phyloP scores from a whole-genome alignment of 495 filamentous ascomycete species.

The Coniosporium apollinis region DNA sequence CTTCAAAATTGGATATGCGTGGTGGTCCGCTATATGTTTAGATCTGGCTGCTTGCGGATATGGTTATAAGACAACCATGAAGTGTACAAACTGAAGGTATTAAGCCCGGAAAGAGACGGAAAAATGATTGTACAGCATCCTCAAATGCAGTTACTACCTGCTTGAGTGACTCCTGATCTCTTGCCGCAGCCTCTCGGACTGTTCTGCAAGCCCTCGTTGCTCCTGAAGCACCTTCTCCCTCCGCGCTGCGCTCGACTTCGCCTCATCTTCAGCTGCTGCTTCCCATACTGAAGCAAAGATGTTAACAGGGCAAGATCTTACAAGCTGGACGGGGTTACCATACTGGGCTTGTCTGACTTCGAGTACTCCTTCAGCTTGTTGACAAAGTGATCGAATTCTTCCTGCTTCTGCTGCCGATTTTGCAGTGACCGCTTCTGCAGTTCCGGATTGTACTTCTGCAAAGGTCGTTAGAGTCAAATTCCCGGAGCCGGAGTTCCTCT shows the following conservation, averaged over 20 bases:
- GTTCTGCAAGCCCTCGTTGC: not conserved
- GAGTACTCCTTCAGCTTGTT: conserved; percentile 69
- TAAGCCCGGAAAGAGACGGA: too few species aligned
- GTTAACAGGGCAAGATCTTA: not conserved
- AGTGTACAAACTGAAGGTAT: too few species aligned
- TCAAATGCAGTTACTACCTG: too few species aligned
- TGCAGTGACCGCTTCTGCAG: conserved; percentile 70
- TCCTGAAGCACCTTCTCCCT: not conserved
- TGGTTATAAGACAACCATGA: too few species aligned
- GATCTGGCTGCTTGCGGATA: too few species aligned
- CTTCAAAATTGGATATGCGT: too few species aligned
- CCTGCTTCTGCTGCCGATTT: conserved; percentile 48
- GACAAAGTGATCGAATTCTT: conserved; percentile 84
- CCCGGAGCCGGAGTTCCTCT: too few species aligned
- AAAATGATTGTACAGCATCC: too few species aligned
- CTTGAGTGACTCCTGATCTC: too few species aligned
- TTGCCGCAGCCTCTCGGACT: not conserved
- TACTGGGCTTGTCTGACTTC: conserved; percentile 78
- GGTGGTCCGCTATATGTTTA: too few species aligned
- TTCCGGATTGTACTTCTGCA: conserved; percentile 80
- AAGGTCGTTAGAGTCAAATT: not conserved
- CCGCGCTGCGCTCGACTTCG: not conserved
- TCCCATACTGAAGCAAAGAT: not conserved
- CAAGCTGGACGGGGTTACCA: conserved; percentile 6
- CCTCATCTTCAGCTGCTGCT: not conserved